Conservation (phyloP, 192 early-diverging fungal species). For the Coemansia sp. region DNA sequence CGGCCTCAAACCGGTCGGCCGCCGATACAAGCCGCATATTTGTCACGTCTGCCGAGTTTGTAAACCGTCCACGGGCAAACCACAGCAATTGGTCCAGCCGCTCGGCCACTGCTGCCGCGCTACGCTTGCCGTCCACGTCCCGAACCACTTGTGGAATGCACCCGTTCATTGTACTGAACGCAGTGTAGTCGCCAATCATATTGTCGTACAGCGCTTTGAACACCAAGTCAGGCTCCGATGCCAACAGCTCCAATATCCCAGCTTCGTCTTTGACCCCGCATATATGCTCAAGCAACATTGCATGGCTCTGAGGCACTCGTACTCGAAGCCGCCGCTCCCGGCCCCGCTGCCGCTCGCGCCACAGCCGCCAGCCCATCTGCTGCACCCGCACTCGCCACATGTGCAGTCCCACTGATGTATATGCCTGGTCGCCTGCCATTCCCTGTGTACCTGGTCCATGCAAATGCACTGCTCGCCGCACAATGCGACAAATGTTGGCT, state of each 20-base stretch:
- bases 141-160: neutral
- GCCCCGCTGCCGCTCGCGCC: constrained; percentile 31
- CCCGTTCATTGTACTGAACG: constrained; percentile 15
- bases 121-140: neutral
- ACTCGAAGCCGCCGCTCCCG: constrained; percentile 29
- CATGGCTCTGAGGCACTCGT: constrained; percentile 27
- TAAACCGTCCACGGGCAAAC: constrained; percentile 36
- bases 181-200: constrained; percentile 20
- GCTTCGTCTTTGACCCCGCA: constrained; percentile 29
- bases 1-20: constrained; percentile 29
- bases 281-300: constrained; percentile 18
- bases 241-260: constrained; percentile 28
- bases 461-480: constrained; percentile 38
- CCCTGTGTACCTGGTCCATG: constrained; percentile 14
- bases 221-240: constrained; percentile 34
- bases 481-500: constrained; percentile 37
- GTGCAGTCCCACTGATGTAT: constrained; percentile 26
- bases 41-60: constrained; percentile 10
- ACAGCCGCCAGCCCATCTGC: constrained; percentile 42
- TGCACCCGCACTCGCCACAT: constrained; percentile 39
- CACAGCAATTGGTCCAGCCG: constrained; percentile 53
- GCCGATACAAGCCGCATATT: constrained; percentile 29
- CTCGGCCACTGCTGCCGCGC: constrained; percentile 18
- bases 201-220: constrained; percentile 48
- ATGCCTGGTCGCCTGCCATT: constrained; percentile 20